Base-by-base conservation (phyloP, 306 rosid genomes). In the Phaseolus lunatus region DNA sequence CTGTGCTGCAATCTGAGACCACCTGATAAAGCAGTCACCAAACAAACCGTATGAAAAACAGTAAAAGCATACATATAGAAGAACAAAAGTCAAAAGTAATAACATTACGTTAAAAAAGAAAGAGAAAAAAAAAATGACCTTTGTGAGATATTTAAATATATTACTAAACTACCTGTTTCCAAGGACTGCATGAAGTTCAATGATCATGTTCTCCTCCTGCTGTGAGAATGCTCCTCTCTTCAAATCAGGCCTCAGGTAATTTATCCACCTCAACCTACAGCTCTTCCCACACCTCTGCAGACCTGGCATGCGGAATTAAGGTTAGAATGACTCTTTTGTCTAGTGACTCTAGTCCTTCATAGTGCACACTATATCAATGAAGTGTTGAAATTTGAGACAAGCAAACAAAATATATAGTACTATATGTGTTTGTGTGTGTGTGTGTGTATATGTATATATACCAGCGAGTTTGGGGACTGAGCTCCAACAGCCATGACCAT, bases 401-500 rank as follows among this genome's bases (percentile, higher is more conserved):
- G 47, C n/a, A 37, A 37, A 41, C 45, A 41, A 43, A 3, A 4
- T 3, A 43, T 43, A 43, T 11, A 43, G 16, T 11, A 39, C 44
- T 39, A 47, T 14, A 15, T 13, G 20, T 15, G 31, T 31, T 4
- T 31, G 35, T 5, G 31, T 13, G 20, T 15, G 31, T 5, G 1
- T 5, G 33, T 31, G 0, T 52, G 41, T 43, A 50, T 31, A 31
- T 31, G 16, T 67, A 71, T 27, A 59, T 8, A 18, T 65, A 53
- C 98, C 97, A 53, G 98, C 96, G 2, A 94, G 92, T 79, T 94
- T 94, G 35, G 98, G 98, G 69, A 94, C 98, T 11, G 97, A 89
- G 63, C 98, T 94, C 98, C 98, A 94, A 79, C 98, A 94, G 59
- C 98, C 98, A 90, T 89, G 98, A 66, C 98, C 98, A 70, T 92